Percentiles rank a stretch among this genome's conserved stretches.
Conservation (phyloP, 768 basidiomycete genomes). For the Guyanaporus albipodus region DNA sequence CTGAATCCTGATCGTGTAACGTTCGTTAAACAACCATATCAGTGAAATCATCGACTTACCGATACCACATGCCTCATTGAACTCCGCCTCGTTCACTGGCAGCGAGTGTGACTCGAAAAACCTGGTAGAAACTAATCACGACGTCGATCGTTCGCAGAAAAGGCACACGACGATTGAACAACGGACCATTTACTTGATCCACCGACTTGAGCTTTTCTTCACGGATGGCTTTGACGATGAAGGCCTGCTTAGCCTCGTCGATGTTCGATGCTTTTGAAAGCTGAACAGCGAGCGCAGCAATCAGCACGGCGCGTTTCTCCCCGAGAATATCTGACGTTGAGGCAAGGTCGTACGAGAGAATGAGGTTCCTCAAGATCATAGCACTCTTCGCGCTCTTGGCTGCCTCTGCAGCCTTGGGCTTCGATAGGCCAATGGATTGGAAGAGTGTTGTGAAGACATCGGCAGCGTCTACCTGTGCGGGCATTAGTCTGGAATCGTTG, state of each 20-base stretch:
- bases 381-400: conserved; percentile 79
- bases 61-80: conserved; percentile 80
- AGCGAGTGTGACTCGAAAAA: conserved; percentile 58
- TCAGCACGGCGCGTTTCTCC: conserved; percentile 71
- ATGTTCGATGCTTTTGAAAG: conserved; percentile 53
- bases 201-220: conserved; percentile 68
- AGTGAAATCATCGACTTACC: conserved; percentile 48
- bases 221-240: conserved; percentile 64
- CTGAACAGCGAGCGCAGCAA: conserved; percentile 63
- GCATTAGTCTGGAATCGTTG: too few species aligned
- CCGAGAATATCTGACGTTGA: conserved; percentile 43
- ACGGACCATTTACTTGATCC: conserved; percentile 85
- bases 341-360: conserved; percentile 50
- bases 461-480: conserved; percentile 9
- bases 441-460: conserved; percentile 44
- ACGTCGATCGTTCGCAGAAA: conserved; percentile 3
- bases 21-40: neutral
- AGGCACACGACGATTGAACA: neutral
- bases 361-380: conserved; percentile 61
- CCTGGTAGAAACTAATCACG: conserved; percentile 52
- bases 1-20: conserved; percentile 59
- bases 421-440: conserved; percentile 71
- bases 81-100: conserved; percentile 65
- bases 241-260: conserved; percentile 51
- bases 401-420: conserved; percentile 77